phyloP scores from a whole-genome alignment of 2,329 filamentous ascomycete species.

The Hymenoscyphus scutula region DNA sequence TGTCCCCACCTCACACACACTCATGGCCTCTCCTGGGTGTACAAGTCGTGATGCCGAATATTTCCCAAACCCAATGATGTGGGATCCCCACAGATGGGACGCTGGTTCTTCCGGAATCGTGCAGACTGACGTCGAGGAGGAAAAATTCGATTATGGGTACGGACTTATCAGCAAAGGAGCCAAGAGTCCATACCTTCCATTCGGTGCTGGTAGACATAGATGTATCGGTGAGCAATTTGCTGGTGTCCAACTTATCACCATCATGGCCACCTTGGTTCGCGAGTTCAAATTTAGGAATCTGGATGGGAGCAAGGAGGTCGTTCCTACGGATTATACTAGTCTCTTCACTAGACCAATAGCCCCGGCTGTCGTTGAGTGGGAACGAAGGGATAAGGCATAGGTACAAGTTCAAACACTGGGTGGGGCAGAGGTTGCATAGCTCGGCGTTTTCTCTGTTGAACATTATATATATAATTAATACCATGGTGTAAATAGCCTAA shows the following conservation, averaged over 20 bases:
- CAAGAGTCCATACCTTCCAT: slow-evolving; percentile 86
- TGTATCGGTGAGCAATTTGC: slow-evolving; percentile 98
- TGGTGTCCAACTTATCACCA: slow-evolving; percentile 86
- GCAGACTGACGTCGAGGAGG: slow-evolving; percentile 56
- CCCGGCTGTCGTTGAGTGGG: slow-evolving; percentile 72
- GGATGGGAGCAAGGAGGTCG: slow-evolving; percentile 66
- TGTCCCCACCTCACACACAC: slow-evolving; percentile 74
- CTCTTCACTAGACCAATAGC: slow-evolving; percentile 72
- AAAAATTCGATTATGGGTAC: slow-evolving; percentile 90
- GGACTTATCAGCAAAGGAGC: slow-evolving; percentile 90
- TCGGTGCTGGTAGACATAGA: slow-evolving; percentile 87
- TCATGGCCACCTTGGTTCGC: slow-evolving; percentile 73
- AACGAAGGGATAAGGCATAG: slow-evolving; percentile 55
- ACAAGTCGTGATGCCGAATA: slow-evolving; percentile 67
- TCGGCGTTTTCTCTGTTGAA: slow-evolving; percentile 20
- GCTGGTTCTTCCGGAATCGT: slow-evolving; percentile 57
- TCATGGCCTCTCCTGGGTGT: slow-evolving; percentile 83
- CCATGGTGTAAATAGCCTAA: not conserved
- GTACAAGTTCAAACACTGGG: not conserved
- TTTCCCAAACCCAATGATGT: slow-evolving; percentile 79
- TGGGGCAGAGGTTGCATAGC: slow-evolving; percentile 23
- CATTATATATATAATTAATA: slow-evolving; percentile 24
- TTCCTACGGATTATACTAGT: slow-evolving; percentile 66
- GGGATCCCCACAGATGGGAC: slow-evolving; percentile 93
- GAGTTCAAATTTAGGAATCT: slow-evolving; percentile 76